Evolutionary conservation across 139 green algal genomes (phyloP), one percentile per base, ranked within the genome.

Genomic region (Tetraselmis chui): DNA sequence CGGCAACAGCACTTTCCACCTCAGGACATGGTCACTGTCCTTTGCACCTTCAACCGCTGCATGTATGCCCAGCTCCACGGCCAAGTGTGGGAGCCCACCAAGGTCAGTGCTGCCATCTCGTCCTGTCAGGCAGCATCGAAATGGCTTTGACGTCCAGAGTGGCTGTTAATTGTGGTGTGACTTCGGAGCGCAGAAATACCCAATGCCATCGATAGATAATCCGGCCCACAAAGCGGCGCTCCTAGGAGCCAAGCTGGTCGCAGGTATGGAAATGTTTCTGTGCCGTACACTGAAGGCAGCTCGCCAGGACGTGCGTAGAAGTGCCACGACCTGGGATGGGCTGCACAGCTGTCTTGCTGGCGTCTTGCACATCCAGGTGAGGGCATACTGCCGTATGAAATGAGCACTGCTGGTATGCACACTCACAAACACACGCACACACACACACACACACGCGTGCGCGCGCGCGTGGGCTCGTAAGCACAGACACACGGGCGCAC

Each of bases 51-150:
- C 79, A 92, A 80, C 83, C 83, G 89, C 58, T 92, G 87, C 78
- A 79, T 91, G 79, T 95, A 92, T 58, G 89, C 92, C 0, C 92
- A 97, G 87, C 85, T 96, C 23, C 29, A 28, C 74, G 5, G 2
- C 45, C 80, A 83, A 58, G 24, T 30, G 11, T 29, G 78, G 27
- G 45, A 26, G 24, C 29, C 25, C 23, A 29, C 80, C 28, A 59
- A 59, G 81, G 82, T n/a, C n/a, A n/a, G n/a, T n/a, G n/a, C n/a
- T n/a, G n/a, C n/a, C n/a, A n/a, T n/a, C n/a, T n/a, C n/a, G n/a
- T n/a, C n/a, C n/a, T n/a, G n/a, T n/a, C n/a, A n/a, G n/a, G n/a
- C n/a, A n/a, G n/a, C n/a, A n/a, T n/a, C n/a, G n/a, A n/a, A n/a
- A n/a, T n/a, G n/a, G n/a, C n/a, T n/a, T n/a, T n/a, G n/a, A n/a